Evolutionary conservation across 352 stramenopile species (phyloP), one percentile per base, ranked within the genome.

Genomic region (Phytophthora pluvialis): DNA sequence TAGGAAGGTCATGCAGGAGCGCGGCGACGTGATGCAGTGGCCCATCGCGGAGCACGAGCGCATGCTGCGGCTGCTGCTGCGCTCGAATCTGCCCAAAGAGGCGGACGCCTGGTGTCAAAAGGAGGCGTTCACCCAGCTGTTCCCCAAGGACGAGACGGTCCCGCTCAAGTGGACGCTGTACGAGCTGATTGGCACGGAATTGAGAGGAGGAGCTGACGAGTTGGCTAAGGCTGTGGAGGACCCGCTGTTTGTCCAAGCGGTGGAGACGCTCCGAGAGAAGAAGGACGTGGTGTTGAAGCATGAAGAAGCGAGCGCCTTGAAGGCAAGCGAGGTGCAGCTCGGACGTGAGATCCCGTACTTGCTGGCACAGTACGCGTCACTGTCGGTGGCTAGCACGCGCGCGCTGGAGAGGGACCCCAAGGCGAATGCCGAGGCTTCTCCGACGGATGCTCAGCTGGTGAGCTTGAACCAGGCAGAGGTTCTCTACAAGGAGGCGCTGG

Each of bases 81-180:
- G 84, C 16, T 51, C 80, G 26, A 90, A 89, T 55, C 26, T 80
- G 31, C 84, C 81, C 1, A 32, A 69, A 11, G 70, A 71, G 10
- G 78, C 78, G 4, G 50, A 75, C 36, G 65, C 73, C 25, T 90
- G 81, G 82, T 87, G 77, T 46, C 64, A 88, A 32, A 88, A 83
- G 47, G 75, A 87, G 3, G 70, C 68, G 26, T 90, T 91, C 56
- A 74, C 69, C 0, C 63, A 64, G 53, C 65, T 84, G 5, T 88
- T 76, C 59, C 80, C 84, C 0, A 77, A 81, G 44, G 84, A 93
- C 61, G 80, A 73, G 42, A 86, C 70, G 0, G 55, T 90, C 60
- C 80, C 81, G 21, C 64, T 91, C 31, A 91, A 91, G 68, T 91
- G 80, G 80, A 78, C 68, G 44, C 60, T 91, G 44, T 93, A 93